Evolutionary conservation across 202 grass and related monocot genomes (phyloP).

Genomic region (Bolboschoenoplectus hybrid): DNA sequence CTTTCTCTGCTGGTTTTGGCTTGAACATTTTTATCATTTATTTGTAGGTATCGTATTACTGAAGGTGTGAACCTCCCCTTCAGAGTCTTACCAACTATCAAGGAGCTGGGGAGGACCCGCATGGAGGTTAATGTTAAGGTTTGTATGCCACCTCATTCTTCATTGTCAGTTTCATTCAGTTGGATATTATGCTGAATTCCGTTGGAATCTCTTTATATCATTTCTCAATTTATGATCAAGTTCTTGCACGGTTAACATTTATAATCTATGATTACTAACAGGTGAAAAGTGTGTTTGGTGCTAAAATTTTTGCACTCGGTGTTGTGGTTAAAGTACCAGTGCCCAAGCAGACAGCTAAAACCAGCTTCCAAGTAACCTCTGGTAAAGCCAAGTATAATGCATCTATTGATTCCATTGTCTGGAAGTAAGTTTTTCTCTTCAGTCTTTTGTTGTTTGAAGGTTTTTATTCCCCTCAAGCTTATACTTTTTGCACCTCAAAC

Average conservation of each 20-base stretch:
- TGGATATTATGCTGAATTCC: neutral
- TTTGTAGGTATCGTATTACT: conserved; percentile 91
- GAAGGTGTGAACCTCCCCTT: conserved; percentile 99
- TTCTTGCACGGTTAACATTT: conserved; percentile 16
- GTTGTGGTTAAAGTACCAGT: conserved; percentile 98
- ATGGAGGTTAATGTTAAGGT: conserved; percentile 99
- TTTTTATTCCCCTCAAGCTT: neutral
- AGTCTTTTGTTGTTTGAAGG: conserved; percentile 26
- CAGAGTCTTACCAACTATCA: conserved; percentile 90
- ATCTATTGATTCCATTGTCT: conserved; percentile 93
- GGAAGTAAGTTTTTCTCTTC: conserved; percentile 75
- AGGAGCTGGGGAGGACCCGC: conserved; percentile 94
- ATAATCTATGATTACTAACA: conserved; percentile 38
- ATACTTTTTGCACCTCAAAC: neutral
- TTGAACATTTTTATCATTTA: conserved; percentile 25
- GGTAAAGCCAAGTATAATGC: conserved; percentile 99
- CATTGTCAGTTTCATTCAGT: conserved; percentile 12
- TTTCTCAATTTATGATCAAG: conserved; percentile 12
- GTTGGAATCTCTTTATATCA: neutral
- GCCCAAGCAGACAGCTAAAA: conserved; percentile 97
- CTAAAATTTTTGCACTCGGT: conserved; percentile 99
- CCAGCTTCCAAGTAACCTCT: conserved; percentile 97
- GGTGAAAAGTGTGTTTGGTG: conserved; percentile 99
- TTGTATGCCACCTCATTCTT: conserved; percentile 34
- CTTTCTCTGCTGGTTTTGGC: neutral